Conservation (phyloP, 768 basidiomycete genomes). For the Amanita brunnescens region DNA sequence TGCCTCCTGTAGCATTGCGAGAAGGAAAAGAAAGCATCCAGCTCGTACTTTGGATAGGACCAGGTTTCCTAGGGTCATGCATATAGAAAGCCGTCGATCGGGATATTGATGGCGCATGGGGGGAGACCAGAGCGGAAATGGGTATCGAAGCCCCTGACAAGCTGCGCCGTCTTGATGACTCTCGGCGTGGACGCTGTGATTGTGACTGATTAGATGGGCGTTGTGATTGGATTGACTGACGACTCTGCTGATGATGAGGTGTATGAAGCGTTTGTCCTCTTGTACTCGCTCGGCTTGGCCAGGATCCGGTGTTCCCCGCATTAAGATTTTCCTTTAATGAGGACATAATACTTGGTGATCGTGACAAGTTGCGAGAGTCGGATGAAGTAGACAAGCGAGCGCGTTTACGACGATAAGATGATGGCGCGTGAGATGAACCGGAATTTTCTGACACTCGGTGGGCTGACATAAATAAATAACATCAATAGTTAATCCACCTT, state of each 20-base stretch:
- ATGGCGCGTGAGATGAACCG: constrained; percentile 49
- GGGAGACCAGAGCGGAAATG: constrained; percentile 67
- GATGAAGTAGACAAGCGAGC: constrained; percentile 46
- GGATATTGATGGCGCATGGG: constrained; percentile 65
- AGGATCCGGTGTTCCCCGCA: constrained; percentile 37
- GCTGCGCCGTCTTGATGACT: constrained; percentile 38
- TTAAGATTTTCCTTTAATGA: constrained; percentile 22
- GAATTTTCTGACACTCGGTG: constrained; percentile 44
- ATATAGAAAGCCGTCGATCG: constrained; percentile 61
- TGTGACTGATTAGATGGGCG: constrained; percentile 16
- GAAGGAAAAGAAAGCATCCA: constrained; percentile 50
- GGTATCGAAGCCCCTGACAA: constrained; percentile 71
- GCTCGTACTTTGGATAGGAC: constrained; percentile 46
- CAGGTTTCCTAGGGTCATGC: constrained; percentile 69
- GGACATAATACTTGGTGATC: constrained; percentile 7
- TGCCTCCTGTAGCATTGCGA: constrained; percentile 19
- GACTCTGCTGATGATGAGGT: constrained; percentile 16
- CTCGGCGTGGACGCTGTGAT: constrained; percentile 19
- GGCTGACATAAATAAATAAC: constrained; percentile 24
- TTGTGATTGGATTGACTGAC: constrained; percentile 15
- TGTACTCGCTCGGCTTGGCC: constrained; percentile 31
- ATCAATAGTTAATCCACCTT: constrained; percentile 9
- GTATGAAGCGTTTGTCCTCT: constrained; percentile 13
- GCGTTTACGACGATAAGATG: constrained; percentile 67
- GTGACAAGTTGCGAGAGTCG: constrained; percentile 21